Base-by-base conservation (phyloP, 2,329 filamentous ascomycete genomes). In the Albifimbria verrucaria region DNA sequence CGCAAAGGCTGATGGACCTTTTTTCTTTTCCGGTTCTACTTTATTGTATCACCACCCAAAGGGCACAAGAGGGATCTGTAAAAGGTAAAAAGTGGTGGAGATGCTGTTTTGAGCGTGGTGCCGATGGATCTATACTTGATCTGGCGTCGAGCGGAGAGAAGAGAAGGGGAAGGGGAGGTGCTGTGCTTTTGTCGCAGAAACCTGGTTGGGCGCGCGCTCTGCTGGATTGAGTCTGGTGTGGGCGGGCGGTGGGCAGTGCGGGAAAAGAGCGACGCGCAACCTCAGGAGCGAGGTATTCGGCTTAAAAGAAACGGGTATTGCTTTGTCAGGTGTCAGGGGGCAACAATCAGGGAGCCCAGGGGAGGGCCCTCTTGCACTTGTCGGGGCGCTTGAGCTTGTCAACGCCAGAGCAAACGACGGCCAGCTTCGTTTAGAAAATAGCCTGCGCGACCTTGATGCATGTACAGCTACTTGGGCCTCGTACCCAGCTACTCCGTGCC, bases 101-200 rank as follows among this genome's bases (percentile, higher is more conserved):
- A 81, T 81, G 73, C 80, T 83, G 74, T 73, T 83, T 83, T 81
- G 80, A 81, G 80, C 75, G 78, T 82, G 77, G 78, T 82, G 80
- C 79, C 77, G 79, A 82, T 77, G 77, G 78, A 75, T 77, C 81
- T 84, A 83, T 82, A 81, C 81, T 83, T 75, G 76, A 83, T 84
- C 79, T 81, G 80, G 81, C 73, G 75, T 75, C 74, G 75, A 75
- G 77, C 75, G 65, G 67, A 67, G 67, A 66, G 66, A 63, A 61
- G 57, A 62, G 57, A 64, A 66, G 62, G 76, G 74, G 76, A 72
- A 68, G 73, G 70, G 69, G 72, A 71, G 72, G 68, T 71, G 69
- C 68, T 70, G 71, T 65, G 70, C 65, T 72, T 72, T 72, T 73
- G 76, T 80, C 72, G 77, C 77, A 76, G 75, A 78, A 77, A 77